Conservation (phyloP, 768 basidiomycete genomes). For the Collybiopsis luxurians region DNA sequence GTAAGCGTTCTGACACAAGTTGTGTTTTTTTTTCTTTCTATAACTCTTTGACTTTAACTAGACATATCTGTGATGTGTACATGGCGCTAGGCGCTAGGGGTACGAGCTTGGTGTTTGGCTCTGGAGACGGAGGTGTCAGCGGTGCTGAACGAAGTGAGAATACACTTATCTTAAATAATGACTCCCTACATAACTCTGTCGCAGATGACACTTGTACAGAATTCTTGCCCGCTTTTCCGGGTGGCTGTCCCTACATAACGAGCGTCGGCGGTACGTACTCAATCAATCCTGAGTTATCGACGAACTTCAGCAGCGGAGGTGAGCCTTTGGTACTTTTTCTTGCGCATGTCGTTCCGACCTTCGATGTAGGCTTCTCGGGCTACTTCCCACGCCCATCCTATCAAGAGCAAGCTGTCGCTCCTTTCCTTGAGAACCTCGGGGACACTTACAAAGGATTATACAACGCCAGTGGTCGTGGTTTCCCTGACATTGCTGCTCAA, state of each 20-base stretch:
- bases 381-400: conserved; percentile 30
- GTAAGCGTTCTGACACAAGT: background rate
- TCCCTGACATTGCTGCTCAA: conserved; percentile 13
- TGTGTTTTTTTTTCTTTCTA: no score
- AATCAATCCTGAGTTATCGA: conserved; percentile 21
- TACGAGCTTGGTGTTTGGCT: conserved; percentile 9
- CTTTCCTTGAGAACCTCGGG: conserved; percentile 29
- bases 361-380: conserved; percentile 12
- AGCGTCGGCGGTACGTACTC: conserved; percentile 35
- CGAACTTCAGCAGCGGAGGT: conserved; percentile 12
- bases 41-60: background rate
- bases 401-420: conserved; percentile 30
- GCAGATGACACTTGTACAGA: conserved; percentile 27
- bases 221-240: conserved; percentile 35
- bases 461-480: conserved; percentile 31
- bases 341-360: background rate
- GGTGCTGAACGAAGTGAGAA: conserved; percentile 5
- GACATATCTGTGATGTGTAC: conserved; percentile 12
- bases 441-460: conserved; percentile 36
- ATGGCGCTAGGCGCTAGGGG: conserved; percentile 42
- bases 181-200: no score
- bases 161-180: no score
- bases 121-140: conserved; percentile 47
- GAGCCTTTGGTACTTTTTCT: background rate
- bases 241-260: conserved; percentile 30